Conservation (phyloP, 306 rosid species). For the Parietaria judaica region DNA sequence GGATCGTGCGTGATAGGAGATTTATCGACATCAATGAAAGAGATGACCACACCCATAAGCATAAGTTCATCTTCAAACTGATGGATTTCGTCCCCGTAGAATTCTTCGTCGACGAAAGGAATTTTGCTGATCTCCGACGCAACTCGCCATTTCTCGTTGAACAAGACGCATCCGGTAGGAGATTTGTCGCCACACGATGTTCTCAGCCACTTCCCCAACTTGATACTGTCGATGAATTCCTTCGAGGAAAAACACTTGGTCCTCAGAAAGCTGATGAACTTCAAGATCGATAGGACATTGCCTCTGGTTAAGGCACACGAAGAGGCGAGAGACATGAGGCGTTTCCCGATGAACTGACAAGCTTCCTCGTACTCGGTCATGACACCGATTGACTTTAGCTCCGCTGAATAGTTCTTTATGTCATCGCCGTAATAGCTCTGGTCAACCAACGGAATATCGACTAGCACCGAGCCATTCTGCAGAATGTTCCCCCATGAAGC, state of each 20-base stretch:
- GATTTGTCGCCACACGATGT: conserved; percentile 47
- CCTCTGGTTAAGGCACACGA: conserved; percentile 24
- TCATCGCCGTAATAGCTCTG: conserved; percentile 33
- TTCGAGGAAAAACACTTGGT: conserved; percentile 14
- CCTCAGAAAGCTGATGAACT: conserved; percentile 44
- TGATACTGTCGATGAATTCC: conserved; percentile 35
- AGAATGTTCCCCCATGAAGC: conserved; percentile 42
- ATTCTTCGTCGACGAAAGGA: conserved; percentile 48
- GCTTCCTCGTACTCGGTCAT: conserved; percentile 63
- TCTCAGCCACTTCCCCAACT: conserved; percentile 41
- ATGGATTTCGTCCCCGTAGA: conserved; percentile 42
- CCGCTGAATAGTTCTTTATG: conserved; percentile 40
- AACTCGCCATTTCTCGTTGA: conserved; percentile 36
- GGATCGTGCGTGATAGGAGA: conserved; percentile 22
- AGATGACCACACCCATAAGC: conserved; percentile 54
- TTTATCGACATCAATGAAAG: conserved; percentile 1
- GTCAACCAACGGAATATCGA: conserved; percentile 68
- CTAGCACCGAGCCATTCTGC: conserved; percentile 44
- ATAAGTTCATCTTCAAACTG: conserved; percentile 37
- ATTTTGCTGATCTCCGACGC: conserved; percentile 49
- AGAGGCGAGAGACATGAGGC: conserved; percentile 51
- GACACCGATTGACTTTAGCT: conserved; percentile 58
- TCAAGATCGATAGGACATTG: conserved; percentile 41
- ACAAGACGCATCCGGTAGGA: conserved; percentile 53
- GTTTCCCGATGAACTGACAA: conserved; percentile 45